Evolutionary conservation across 1,139 yeast genomes (phyloP), one percentile per base, ranked within the genome.

Genomic region (Candida sp.): DNA sequence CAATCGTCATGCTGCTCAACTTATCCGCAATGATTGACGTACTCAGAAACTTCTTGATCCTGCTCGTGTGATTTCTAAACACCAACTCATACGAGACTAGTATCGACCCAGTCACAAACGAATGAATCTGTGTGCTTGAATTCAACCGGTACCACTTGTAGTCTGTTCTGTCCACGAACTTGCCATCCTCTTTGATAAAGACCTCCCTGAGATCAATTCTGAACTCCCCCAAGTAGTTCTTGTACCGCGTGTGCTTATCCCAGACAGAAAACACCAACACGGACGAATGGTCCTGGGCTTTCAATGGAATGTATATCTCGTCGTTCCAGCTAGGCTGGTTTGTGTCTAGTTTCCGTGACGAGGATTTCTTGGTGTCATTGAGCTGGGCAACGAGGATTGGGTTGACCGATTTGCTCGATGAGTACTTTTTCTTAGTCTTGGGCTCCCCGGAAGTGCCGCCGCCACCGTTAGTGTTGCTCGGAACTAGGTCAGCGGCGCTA

Each of bases 81-180:
- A 67, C 62, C 46, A 85, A 62, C 49, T 80, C 79, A 56, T 86
- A 80, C 30, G 79, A 75, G n/a, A 84, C 59, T 40, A 75, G 69
- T 4, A 87, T 55, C 0, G 85, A 78, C 0, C 92, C 92, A 0
- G 86, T 80, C 8, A 84, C 83, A 61, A 73, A 83, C 7, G 80
- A 68, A 42, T 78, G 79, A 52, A 78, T 69, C 3, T 70, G 60
- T 42, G 66, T 67, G 25, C 78, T 77, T 2, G 88, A 83, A 52
- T 77, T 75, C 9, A 85, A 65, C 49, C 72, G 69, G 59, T 73
- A 80, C 88, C 88, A 84, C 53, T 73, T 72, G 23, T 78, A 70
- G 0, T 71, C 78, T 3, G 73, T 66, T 46, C 55, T 60, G 11
- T 31, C 46, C 4, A 4, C 17, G 50, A 65, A 66, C 32, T 51